Conservation (phyloP, 768 basidiomycete species). For the Phaffia tasmanica region DNA sequence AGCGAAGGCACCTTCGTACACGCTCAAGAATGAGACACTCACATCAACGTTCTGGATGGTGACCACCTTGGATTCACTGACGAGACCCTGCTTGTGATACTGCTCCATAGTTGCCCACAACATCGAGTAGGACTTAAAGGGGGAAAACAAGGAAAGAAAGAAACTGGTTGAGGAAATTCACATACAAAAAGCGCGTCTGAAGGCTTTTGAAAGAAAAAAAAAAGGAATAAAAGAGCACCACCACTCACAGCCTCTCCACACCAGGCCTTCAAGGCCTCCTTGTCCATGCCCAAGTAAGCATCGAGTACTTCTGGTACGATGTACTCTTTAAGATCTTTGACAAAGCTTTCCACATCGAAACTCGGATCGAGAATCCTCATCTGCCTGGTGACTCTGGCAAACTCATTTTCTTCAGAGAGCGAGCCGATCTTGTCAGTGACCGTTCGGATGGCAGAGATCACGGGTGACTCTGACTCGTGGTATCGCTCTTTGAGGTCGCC, state of each 20-base stretch:
- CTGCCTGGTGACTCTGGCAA: conserved; percentile 78
- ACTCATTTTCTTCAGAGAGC: conserved; percentile 89
- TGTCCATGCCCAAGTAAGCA: conserved; percentile 82
- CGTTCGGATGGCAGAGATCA: conserved; percentile 65
- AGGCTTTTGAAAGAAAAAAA: not conserved
- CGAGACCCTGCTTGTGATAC: conserved; percentile 76
- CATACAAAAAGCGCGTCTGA: too few species aligned
- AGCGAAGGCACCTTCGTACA: not conserved
- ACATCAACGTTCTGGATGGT: conserved; percentile 98
- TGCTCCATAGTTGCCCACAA: conserved; percentile 96
- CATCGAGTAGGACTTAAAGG: conserved; percentile 79
- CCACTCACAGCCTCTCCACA: conserved; percentile 81
- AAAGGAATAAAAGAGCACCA: not conserved
- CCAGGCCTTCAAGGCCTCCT: conserved; percentile 75
- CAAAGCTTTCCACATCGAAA: conserved; percentile 76
- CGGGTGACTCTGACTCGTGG: conserved; percentile 85
- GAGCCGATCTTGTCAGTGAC: conserved; percentile 76
- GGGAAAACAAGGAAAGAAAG: not conserved
- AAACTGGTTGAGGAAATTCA: too few species aligned
- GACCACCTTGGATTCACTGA: conserved; percentile 85
- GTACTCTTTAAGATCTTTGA: conserved; percentile 84
- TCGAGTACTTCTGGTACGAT: conserved; percentile 97
- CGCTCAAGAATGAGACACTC: conserved; percentile 33
- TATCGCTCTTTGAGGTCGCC: conserved; percentile 56
- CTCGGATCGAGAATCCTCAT: conserved; percentile 80